A percentile compares a stretch with the other conserved stretches of the same genome.
These are phyloP conservation scores for Epichloe baconii DNA, from an alignment of 2,329 filamentous ascomycete genomes.

Conservation along the genomic window DNA sequence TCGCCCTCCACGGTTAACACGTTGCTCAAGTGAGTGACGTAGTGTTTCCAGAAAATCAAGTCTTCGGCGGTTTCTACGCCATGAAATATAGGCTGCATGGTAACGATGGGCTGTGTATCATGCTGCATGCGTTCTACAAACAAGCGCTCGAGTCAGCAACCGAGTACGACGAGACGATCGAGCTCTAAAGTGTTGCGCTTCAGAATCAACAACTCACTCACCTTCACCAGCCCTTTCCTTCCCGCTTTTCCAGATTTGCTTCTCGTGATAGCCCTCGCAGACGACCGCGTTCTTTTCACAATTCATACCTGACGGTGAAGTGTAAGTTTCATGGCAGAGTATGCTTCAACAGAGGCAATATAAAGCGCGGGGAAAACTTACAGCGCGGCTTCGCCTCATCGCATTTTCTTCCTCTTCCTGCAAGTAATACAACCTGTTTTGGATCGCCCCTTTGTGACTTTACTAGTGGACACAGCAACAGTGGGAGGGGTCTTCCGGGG, in stretches of 20 bases:
- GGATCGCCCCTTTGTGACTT: constrained; percentile 63
- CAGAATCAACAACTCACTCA: constrained; percentile 21
- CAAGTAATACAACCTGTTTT: constrained; percentile 59
- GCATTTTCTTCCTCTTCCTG: constrained; percentile 57
- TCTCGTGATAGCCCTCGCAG: constrained; percentile 81
- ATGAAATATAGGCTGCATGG: constrained; percentile 56
- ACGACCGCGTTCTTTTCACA: constrained; percentile 89
- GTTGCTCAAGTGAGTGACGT: constrained; percentile 64
- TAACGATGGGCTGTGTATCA: constrained; percentile 38
- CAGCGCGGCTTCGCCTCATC: constrained; percentile 56
- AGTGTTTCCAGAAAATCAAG: constrained; percentile 70
- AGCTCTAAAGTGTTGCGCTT: not conserved
- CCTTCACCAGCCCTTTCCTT: constrained; percentile 62
- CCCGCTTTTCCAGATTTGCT: constrained; percentile 77
- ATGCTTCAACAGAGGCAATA: not conserved
- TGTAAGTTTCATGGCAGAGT: not conserved
- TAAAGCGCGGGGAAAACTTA: constrained; percentile 18
- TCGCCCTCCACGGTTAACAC: constrained; percentile 74
- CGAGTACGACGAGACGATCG: not conserved
- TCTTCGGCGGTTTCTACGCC: constrained; percentile 73
- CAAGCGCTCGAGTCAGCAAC: not conserved
- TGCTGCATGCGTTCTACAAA: constrained; percentile 34
- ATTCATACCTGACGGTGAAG: constrained; percentile 49
- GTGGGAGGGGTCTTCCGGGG: constrained; percentile 68
- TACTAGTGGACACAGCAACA: constrained; percentile 44